Evolutionary conservation across 768 basidiomycete genomes (phyloP), one percentile per base, ranked within the genome.

Genomic region (Cyclocybe aegerita): DNA sequence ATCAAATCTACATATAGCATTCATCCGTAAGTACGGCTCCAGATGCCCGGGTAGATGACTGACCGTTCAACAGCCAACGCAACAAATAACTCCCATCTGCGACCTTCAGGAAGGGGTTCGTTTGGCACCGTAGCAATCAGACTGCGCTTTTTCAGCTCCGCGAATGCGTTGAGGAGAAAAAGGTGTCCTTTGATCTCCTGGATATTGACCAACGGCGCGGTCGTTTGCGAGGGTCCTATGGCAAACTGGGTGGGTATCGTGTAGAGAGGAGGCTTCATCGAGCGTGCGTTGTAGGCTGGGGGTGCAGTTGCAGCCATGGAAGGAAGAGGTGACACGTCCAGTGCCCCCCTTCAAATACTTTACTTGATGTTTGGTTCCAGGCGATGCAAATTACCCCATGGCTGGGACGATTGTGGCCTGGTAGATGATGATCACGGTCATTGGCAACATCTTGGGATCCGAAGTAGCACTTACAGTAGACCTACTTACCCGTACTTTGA

Each of bases 71-170:
- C 72, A 15, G 70, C 66, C 46, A 70, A 49, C 1, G 61, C 64
- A 4, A 73, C 70, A 53, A 73, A 70, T 66, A 67, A 70, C 31
- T 58, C 55, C 72, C 70, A 72, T 39, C 61, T 58, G 44, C 53
- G 55, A 23, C 69, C 68, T 23, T 52, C 58, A 36, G 66, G 60
- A 2, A 48, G 36, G 0, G 60, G 55, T 34, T 66, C 46, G 29
- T 64, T 12, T 14, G 29, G 54, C 41, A 52, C 32, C 8, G 41
- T 46, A 15, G 46, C 16, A 0, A 39, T 34, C 29, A 68, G 66
- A 3, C 70, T 64, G 7, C 46, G 46, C 9, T 49, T 50, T 51
- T 59, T 63, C 40, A 73, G 57, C 30, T 61, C 52, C 9, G 63
- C 56, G 53, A 73, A 72, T 0, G 66, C 66, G 52, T 65, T 47